A percentile compares a stretch with the other conserved stretches of the same genome.
These are phyloP conservation scores for Vigna angularis DNA, from an alignment of 306 rosid genomes.

Conservation along the genomic window DNA sequence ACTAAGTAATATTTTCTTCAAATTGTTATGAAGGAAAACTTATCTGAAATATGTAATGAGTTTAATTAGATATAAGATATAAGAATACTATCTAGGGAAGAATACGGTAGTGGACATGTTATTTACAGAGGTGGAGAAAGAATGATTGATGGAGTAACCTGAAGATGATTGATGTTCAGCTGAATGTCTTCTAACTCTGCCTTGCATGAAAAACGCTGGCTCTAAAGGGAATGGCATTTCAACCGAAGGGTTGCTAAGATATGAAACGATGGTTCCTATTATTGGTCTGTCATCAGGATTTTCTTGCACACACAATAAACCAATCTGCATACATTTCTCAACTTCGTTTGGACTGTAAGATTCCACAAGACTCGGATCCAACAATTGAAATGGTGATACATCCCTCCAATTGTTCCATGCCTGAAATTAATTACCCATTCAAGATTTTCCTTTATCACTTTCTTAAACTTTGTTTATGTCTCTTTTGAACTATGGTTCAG, in stretches of 20 bases:
- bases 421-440: constrained; percentile 39
- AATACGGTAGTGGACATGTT: constrained; percentile 35
- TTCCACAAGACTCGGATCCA: constrained; percentile 52
- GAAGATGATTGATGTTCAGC: constrained; percentile 40
- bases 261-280: constrained; percentile 56
- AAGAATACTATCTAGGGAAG: constrained; percentile 42
- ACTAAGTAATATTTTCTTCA: not conserved
- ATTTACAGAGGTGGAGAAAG: constrained; percentile 42
- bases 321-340: constrained; percentile 59
- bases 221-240: constrained; percentile 61
- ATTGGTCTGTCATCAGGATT: constrained; percentile 69
- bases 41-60: not conserved
- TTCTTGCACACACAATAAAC: constrained; percentile 73
- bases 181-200: constrained; percentile 42
- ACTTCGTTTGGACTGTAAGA: constrained; percentile 48
- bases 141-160: constrained; percentile 43
- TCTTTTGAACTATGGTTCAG: not conserved
- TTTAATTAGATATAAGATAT: not conserved
- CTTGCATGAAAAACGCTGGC: constrained; percentile 64
- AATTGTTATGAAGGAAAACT: not conserved
- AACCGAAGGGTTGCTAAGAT: constrained; percentile 46
- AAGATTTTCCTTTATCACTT: not conserved
- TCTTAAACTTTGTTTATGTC: not conserved
- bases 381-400: constrained; percentile 42
- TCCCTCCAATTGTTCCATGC: constrained; percentile 65